Base-by-base conservation (phyloP, 202 grass and related monocot genomes). In the Musa balbisiana region DNA sequence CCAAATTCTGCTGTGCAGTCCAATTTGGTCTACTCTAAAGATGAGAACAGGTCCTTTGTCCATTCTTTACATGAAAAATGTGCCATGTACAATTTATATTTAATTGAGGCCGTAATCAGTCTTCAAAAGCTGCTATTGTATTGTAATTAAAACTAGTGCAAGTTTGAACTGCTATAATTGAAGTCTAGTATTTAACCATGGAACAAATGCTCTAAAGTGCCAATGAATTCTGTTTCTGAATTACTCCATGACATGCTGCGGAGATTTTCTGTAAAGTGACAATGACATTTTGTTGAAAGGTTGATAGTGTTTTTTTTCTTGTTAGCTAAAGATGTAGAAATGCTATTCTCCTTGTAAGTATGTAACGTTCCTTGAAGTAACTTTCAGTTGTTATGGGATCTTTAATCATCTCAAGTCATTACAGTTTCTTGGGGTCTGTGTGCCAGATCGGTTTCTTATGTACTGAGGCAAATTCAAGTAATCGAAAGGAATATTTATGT, bases 11-110 rank as follows among this genome's bases (percentile, higher is more conserved):
- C 85, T 80, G 86, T 95, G 72, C 90, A 80, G 82, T 85, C 85
- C 67, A 87, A 88, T 79, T 83, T 95, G 91, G 89, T 87, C 75
- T 90, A 92, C 90, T 99, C 89, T 90, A 99, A 92, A 87, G 95
- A 99, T 92, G 95, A 99, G 84, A 99, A 99, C 91, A 99, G 95
- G 95, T 99, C 89, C 84, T 99, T 84, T 83, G 63, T 90, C 90
- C 83, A 88, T 90, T 89, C 81, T 83, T 72, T 65, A 75, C 84
- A 83, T 86, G 84, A 86, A 93, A 86, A 76, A 82, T 76, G 69
- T 87, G 83, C 83, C 74, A 74, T 82, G 76, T 66, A 75, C 77
- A 69, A 79, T 92, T 82, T 83, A 85, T 82, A 75, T 87, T 24
- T 69, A 87, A 79, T 52, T 51, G 27, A 82, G 83, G 54, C 63